A percentile compares a stretch with the other conserved stretches of the same genome.
phyloP scores from a whole-genome alignment of 208 protist species.

The Herpetomonas samuelpessoai region DNA sequence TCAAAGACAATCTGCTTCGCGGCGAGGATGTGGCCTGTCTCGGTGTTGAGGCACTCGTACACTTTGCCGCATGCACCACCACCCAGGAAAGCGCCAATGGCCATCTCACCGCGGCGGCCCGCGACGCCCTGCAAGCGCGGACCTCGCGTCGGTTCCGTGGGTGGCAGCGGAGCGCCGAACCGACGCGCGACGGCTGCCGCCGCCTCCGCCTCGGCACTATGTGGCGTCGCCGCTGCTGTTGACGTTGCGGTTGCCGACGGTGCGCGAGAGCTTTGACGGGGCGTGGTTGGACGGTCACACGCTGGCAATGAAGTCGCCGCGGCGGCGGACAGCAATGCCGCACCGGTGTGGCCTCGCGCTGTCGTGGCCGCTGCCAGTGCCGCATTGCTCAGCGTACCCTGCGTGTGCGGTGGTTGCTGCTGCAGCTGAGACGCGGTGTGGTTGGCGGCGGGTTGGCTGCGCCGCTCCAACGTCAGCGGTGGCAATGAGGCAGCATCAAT shows the following conservation, averaged over 20 bases:
- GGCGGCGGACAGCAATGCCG: neutral
- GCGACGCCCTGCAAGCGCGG: slow-evolving; percentile 51
- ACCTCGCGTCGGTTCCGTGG: slow-evolving; percentile 40
- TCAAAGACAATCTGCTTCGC: slow-evolving; percentile 85
- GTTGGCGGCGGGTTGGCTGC: neutral
- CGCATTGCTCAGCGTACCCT: neutral
- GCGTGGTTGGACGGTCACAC: too few species aligned
- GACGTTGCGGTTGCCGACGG: slow-evolving; percentile 1
- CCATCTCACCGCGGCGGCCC: slow-evolving; percentile 55
- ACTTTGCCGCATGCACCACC: slow-evolving; percentile 87
- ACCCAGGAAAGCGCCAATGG: slow-evolving; percentile 80
- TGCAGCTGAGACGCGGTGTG: neutral
- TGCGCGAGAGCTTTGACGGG: too few species aligned
- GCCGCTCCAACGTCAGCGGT: slow-evolving; percentile 22
- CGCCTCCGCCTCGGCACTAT: neutral
- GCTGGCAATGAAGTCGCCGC: too few species aligned
- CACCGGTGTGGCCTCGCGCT: too few species aligned
- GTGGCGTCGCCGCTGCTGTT: slow-evolving; percentile 3
- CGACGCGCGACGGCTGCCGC: neutral
- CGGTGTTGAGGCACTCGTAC: slow-evolving; percentile 82
- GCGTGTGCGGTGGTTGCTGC: too few species aligned
- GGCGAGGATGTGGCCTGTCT: slow-evolving; percentile 74
- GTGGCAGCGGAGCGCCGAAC: slow-evolving; percentile 45
- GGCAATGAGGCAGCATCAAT: slow-evolving; percentile 48
- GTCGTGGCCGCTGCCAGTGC: neutral